A percentile compares a stretch with the other conserved stretches of the same genome.
phyloP scores from a whole-genome alignment of 176 grass and related monocot genomes.

The Cymbopogon citratus region DNA sequence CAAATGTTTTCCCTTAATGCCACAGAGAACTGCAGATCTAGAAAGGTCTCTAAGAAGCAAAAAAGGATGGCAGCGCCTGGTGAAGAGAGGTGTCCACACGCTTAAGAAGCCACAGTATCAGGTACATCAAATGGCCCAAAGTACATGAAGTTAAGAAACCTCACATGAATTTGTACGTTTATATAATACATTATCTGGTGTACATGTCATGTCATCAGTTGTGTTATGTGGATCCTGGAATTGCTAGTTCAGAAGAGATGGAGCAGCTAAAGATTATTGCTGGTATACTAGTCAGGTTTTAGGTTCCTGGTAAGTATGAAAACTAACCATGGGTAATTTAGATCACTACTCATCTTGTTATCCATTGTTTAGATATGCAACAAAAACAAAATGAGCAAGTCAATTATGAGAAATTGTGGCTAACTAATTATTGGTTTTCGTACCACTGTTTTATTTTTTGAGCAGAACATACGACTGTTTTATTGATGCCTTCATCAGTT shows the following conservation, averaged over 20 bases:
- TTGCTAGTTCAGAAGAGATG: conserved; percentile 55
- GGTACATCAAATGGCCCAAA: conserved; percentile 32
- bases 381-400: background rate
- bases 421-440: background rate
- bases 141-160: background rate
- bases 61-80: conserved; percentile 61
- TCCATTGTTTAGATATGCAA: background rate
- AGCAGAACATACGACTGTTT: background rate
- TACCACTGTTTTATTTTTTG: background rate
- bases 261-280: conserved; percentile 67
- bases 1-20: background rate
- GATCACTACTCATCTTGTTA: background rate
- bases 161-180: background rate
- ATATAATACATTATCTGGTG: background rate
- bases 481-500: background rate
- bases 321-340: background rate
- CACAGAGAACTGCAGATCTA: conserved; percentile 66
- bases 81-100: conserved; percentile 88
- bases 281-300: conserved; percentile 68
- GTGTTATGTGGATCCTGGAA: conserved; percentile 80
- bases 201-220: conserved; percentile 42
- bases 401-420: background rate
- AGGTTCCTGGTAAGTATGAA: conserved; percentile 21
- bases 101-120: conserved; percentile 87
- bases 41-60: conserved; percentile 58